Percentiles rank a stretch among this genome's conserved stretches.
Conservation (phyloP, 1,284 basidiomycete species). For the Pyrrhoderma noxium region DNA sequence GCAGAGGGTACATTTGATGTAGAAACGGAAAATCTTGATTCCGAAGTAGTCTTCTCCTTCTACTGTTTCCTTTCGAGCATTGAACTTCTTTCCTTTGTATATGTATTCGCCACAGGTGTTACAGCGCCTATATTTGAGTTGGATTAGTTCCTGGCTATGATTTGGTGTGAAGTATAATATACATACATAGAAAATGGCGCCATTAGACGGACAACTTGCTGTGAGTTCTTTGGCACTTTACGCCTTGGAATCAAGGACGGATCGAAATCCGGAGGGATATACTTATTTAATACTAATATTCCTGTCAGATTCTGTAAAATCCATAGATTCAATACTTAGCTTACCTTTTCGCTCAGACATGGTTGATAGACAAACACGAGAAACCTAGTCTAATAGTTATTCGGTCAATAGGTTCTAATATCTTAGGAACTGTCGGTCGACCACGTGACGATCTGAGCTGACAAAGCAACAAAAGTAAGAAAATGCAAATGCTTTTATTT, state of each 20-base stretch:
- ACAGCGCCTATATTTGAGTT: conserved; percentile 56
- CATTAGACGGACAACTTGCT: conserved; percentile 97
- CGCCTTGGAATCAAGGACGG: conserved; percentile 91
- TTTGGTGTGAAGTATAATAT: conserved; percentile 12
- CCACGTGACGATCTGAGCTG: no score
- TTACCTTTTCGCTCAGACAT: no score
- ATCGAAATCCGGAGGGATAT: conserved; percentile 95
- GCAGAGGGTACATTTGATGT: conserved; percentile 84
- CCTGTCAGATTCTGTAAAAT: no score
- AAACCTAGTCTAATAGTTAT: no score
- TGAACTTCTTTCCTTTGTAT: conserved; percentile 99
- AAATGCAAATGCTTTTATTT: no score
- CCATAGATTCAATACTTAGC: no score
- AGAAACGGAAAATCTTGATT: conserved; percentile 90
- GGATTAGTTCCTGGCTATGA: conserved; percentile 8
- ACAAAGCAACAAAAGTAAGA: no score
- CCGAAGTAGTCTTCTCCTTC: conserved; percentile 96
- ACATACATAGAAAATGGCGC: conserved; percentile 94
- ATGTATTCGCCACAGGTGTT: conserved; percentile 97
- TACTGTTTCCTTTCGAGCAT: conserved; percentile 97
- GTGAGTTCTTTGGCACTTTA: conserved; percentile 83
- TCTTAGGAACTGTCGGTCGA: no score
- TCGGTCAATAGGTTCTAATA: no score
- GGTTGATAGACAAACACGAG: no score
- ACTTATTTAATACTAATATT: conserved; percentile 75